phyloP scores from a whole-genome alignment of 2,329 filamentous ascomycete species.

The Aulographum hederae region DNA sequence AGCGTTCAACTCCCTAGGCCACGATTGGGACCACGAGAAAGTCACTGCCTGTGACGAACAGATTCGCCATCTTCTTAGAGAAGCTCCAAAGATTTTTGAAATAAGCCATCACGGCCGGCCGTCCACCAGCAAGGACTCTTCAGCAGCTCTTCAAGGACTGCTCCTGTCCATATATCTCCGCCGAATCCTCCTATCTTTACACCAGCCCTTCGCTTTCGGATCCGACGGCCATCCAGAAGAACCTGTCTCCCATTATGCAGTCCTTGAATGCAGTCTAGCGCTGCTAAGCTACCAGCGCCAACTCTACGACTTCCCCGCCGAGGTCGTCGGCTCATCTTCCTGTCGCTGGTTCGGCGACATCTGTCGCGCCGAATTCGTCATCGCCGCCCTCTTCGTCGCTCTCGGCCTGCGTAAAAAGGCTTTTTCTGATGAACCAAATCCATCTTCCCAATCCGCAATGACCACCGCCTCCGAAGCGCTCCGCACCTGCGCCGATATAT shows the following conservation, averaged over 20 bases:
- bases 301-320: constrained; percentile 1
- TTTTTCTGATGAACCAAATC: neutral
- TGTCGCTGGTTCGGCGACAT: constrained; percentile 1
- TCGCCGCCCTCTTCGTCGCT: constrained; percentile 1
- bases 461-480: neutral
- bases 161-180: constrained; percentile 1
- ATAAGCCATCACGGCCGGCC: too few relatives aligned
- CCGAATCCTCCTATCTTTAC: constrained; percentile 2
- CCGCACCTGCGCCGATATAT: neutral
- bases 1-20: constrained; percentile 2
- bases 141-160: neutral
- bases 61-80: constrained; percentile 2
- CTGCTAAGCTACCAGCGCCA: constrained; percentile 1
- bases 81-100: neutral
- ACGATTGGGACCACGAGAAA: constrained; percentile 1
- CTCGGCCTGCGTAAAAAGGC: constrained; percentile 1
- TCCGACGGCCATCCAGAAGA: neutral
- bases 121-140: neutral
- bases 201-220: neutral
- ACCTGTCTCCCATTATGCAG: neutral
- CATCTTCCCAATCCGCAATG: neutral
- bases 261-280: constrained; percentile 3
- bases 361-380: constrained; percentile 1
- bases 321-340: too few relatives aligned
- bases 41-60: constrained; percentile 1